A percentile compares a stretch with the other conserved stretches of the same genome.
Evolutionary conservation across 2,329 filamentous ascomycete species (phyloP).

Genomic region (Remersonia thermophila): DNA sequence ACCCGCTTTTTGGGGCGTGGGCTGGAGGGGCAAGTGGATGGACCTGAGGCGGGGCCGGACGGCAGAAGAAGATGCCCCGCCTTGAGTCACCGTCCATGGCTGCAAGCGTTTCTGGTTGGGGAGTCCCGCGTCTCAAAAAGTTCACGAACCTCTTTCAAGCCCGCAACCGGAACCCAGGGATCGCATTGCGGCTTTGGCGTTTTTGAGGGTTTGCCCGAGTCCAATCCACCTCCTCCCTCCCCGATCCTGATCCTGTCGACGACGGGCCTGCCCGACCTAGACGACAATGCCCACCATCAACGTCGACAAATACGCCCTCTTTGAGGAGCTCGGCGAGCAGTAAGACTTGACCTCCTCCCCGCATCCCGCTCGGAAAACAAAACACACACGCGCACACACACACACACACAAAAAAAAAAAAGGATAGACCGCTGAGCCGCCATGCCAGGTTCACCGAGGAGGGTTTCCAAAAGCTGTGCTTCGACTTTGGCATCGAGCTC

Average conservation of each 20-base stretch:
- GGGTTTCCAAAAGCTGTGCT: conserved; percentile 94
- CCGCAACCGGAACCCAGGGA: not conserved
- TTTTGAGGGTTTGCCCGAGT: conserved; percentile 3
- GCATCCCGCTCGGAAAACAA: no score
- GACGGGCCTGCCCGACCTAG: not conserved
- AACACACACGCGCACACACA: conserved; percentile 3
- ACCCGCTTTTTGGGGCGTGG: not conserved
- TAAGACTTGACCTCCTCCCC: conserved; percentile 36
- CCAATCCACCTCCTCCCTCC: conserved; percentile 7
- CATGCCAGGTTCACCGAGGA: conserved; percentile 65
- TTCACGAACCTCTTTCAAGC: conserved; percentile 6
- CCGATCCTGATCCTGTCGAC: not conserved
- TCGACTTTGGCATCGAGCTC: conserved; percentile 96
- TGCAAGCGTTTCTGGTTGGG: conserved; percentile 5
- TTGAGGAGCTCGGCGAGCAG: conserved; percentile 80
- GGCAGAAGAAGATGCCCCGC: conserved; percentile 16
- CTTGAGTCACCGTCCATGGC: conserved; percentile 16
- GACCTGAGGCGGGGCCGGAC: conserved; percentile 4
- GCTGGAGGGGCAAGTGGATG: not conserved
- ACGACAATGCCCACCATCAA: conserved; percentile 67
- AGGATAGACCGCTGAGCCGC: not conserved
- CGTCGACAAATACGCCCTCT: conserved; percentile 93
- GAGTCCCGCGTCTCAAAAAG: conserved; percentile 12
- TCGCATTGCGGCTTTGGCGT: conserved; percentile 4
- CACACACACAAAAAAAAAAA: no score